Conservation (phyloP, 2,329 filamentous ascomycete genomes). For the Trichoderma brevicompactum region DNA sequence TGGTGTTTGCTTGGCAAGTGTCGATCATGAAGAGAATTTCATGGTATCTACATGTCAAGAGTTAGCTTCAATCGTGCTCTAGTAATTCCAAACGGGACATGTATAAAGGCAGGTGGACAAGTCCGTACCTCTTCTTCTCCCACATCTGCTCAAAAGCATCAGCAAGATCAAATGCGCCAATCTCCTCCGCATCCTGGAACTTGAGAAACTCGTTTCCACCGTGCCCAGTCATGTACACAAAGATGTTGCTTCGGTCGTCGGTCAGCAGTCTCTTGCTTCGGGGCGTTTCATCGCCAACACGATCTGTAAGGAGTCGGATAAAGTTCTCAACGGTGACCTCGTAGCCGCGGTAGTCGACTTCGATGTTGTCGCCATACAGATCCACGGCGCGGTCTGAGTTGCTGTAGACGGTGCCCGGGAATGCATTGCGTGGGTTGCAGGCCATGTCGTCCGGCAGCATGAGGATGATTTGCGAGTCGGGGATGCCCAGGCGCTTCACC, state of each 20-base stretch:
- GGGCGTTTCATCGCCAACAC: conserved; percentile 92
- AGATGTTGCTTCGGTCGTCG: conserved; percentile 92
- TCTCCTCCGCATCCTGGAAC: conserved; percentile 98
- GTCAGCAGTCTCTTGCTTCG: conserved; percentile 91
- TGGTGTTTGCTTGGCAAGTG: conserved; percentile 98
- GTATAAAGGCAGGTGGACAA: not conserved
- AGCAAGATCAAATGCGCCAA: conserved; percentile 92
- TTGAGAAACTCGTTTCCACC: conserved; percentile 98
- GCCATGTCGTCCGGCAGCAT: conserved; percentile 99
- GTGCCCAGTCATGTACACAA: conserved; percentile 99
- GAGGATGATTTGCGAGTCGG: conserved; percentile 97
- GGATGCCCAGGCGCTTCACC: conserved; percentile 95
- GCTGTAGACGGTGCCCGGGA: conserved; percentile 97
- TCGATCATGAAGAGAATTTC: conserved; percentile 99
- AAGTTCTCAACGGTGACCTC: conserved; percentile 99
- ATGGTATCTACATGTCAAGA: conserved; percentile 67
- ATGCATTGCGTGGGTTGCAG: conserved; percentile 97
- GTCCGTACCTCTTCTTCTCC: conserved; percentile 88
- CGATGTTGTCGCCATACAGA: conserved; percentile 97
- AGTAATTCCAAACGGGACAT: not conserved
- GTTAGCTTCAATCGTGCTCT: not conserved
- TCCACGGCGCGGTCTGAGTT: conserved; percentile 96
- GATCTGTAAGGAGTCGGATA: conserved; percentile 90
- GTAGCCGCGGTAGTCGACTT: conserved; percentile 97
- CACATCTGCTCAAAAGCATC: conserved; percentile 99